Percentiles rank a stretch among this genome's conserved stretches.
Evolutionary conservation across 768 basidiomycete genomes (phyloP).

Genomic region (Lentinula raphanica): DNA sequence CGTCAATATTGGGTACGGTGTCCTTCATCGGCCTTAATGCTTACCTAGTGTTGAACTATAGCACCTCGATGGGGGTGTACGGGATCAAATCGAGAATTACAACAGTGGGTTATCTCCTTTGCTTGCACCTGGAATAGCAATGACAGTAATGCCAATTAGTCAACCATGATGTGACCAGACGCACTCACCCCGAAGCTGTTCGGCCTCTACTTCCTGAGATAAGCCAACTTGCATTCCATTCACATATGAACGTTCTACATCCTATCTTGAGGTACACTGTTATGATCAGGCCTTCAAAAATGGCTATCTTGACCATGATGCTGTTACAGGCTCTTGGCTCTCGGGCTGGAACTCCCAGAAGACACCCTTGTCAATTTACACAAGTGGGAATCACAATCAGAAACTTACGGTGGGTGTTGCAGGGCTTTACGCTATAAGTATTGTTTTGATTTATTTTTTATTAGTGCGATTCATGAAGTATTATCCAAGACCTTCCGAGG

Average conservation of each 20-base stretch:
- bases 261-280: constrained; percentile 23
- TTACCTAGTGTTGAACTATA: constrained; percentile 9
- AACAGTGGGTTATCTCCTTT: constrained; percentile 18
- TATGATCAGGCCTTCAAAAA: not conserved
- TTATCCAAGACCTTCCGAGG: constrained; percentile 36
- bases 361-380: constrained; percentile 38
- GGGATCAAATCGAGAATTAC: constrained; percentile 42
- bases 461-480: constrained; percentile 47
- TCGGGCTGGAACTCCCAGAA: constrained; percentile 42
- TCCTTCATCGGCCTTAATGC: no score
- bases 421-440: no score
- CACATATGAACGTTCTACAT: constrained; percentile 25
- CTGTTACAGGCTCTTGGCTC: constrained; percentile 30
- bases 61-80: constrained; percentile 36
- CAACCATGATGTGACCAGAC: constrained; percentile 26
- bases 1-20: constrained; percentile 41
- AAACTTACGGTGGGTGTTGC: constrained; percentile 28
- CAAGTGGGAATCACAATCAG: constrained; percentile 28
- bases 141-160: constrained; percentile 17
- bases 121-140: no score
- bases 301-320: not conserved
- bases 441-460: not conserved
- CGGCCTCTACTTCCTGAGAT: constrained; percentile 24
- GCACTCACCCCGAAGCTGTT: constrained; percentile 29
- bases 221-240: constrained; percentile 21